Evolutionary conservation across 2,329 filamentous ascomycete species (phyloP), one percentile per base, ranked within the genome.

Genomic region (Keithomyces neogunnii): DNA sequence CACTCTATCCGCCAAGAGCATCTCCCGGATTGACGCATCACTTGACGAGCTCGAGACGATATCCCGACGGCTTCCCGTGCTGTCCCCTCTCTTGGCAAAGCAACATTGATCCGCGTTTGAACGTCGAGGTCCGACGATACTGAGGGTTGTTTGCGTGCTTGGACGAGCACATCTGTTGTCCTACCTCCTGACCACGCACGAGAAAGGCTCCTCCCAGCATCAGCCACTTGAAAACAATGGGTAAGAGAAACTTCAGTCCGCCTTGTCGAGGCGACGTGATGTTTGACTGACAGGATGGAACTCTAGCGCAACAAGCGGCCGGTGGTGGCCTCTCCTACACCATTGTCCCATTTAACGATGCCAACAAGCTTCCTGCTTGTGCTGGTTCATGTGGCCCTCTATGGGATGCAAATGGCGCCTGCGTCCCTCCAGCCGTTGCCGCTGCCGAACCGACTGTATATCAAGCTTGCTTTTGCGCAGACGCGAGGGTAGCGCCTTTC

Each of bases 391-490:
- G 86, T 62, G 74, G 76, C 43, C 64, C 72, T 31, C 79, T 89
- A 44, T 82, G 77, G 63, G 79, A 88, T 66, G 88, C 86, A 52
- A 87, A 90, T 62, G 78, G 77, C 45, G 81, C 74, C 55, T 95
- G 89, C 67, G 76, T 85, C 1, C 84, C 85, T 3, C 79, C 78
- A 3, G 74, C 69, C 29, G 73, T 68, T 3, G 66, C 76, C 4
- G 65, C 69, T 5, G 73, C 75, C 47, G 73, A 75, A 46, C 65
- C 76, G 40, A 61, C 66, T 26, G 77, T 73, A 43, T 88, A 86
- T 65, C 73, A 81, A 48, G 73, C 75, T 36, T 95, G 89, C 69
- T 90, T 95, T 71, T 95, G 89, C 70, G 71, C 75, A 59, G 81
- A 85, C 47, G 56, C 73, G 10, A 70, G 76, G 28, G 75, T 93